Evolutionary conservation across 768 basidiomycete genomes (phyloP), one percentile per base, ranked within the genome.

Genomic region (Daedalea quercina): DNA sequence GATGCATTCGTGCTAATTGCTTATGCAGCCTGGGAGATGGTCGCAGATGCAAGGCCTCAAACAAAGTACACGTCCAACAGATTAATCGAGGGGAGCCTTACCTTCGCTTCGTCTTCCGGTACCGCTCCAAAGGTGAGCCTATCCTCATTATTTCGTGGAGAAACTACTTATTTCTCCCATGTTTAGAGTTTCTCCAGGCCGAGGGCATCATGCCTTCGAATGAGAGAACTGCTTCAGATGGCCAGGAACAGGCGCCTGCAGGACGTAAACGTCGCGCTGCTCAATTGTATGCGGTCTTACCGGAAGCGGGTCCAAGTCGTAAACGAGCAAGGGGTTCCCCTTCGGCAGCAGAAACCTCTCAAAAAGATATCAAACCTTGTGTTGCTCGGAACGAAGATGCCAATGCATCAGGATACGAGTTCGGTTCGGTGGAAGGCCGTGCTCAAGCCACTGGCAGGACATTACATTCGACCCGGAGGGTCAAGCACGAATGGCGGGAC

Each of bases 151-250:
- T 23, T 0, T 3, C 2, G 0, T 11, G 20, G 20, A 24, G 3
- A 13, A 22, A 13, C n/a, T n/a, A 9, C 17, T 33, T 15, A 9
- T 23, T 34, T 47, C 23, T 24, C 20, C 6, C 13, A 11, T 17
- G 20, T 17, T 1, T 11, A 58, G 57, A 52, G 23, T 20, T 57
- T 22, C 42, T 60, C 25, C 58, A 55, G 31, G 58, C 58, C 4
- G 55, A 60, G 28, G 58, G 50, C 0, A 56, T 59, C 13, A 31
- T 44, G n/a, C 52, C 54, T 19, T 33, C 44, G 19, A 26, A 26
- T 26, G 28, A 31, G 6, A 31, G 28, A 47, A 3, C 46, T 17
- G 17, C 44, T 9, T 11, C 23, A 26, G 11, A 23, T 9, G 44
- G 44, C 13, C 11, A 24, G 22, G 11, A 22, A 25, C 9, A 19